These are phyloP conservation scores for Akanthomyces dipterigenus DNA, from an alignment of 2,329 filamentous ascomycete genomes.

Conservation along the genomic window DNA sequence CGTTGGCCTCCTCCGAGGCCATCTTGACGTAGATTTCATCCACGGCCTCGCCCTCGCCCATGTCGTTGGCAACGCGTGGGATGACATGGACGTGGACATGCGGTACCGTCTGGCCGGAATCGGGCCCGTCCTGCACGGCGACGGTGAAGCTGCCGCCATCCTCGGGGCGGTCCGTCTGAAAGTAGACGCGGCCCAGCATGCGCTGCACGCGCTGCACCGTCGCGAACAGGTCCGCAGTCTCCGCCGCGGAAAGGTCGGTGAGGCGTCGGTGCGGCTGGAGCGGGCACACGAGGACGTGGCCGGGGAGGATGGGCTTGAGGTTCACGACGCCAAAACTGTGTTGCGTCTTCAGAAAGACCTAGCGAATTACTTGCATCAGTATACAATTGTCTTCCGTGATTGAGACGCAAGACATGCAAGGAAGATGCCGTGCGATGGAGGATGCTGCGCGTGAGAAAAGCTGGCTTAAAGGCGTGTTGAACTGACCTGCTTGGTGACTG, in stretches of 20 bases:
- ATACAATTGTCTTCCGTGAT: background rate
- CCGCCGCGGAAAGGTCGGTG: slow-evolving; percentile 62
- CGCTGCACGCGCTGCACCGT: slow-evolving; percentile 76
- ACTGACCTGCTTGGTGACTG: slow-evolving; percentile 66
- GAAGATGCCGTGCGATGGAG: too few relatives aligned
- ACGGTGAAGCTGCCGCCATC: slow-evolving; percentile 75
- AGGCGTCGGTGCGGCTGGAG: slow-evolving; percentile 62
- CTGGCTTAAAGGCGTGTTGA: background rate
- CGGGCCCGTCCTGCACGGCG: slow-evolving; percentile 85
- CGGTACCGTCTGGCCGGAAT: slow-evolving; percentile 87
- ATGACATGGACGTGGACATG: slow-evolving; percentile 94
- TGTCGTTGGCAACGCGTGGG: slow-evolving; percentile 57
- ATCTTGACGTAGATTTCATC: slow-evolving; percentile 79
- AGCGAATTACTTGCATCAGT: background rate
- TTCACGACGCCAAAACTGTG: slow-evolving; percentile 88
- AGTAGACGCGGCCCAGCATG: slow-evolving; percentile 60
- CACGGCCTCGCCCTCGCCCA: slow-evolving; percentile 27
- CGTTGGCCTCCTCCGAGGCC: slow-evolving; percentile 77
- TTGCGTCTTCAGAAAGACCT: slow-evolving; percentile 83
- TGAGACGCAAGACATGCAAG: too few relatives aligned
- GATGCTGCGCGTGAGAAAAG: background rate
- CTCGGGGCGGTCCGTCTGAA: slow-evolving; percentile 42
- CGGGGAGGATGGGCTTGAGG: slow-evolving; percentile 86
- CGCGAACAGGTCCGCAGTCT: slow-evolving; percentile 77
- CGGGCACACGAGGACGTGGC: slow-evolving; percentile 88